These are phyloP conservation scores for Pseudevernia furfuracea DNA, from an alignment of 495 filamentous ascomycete genomes.

Conservation along the genomic window DNA sequence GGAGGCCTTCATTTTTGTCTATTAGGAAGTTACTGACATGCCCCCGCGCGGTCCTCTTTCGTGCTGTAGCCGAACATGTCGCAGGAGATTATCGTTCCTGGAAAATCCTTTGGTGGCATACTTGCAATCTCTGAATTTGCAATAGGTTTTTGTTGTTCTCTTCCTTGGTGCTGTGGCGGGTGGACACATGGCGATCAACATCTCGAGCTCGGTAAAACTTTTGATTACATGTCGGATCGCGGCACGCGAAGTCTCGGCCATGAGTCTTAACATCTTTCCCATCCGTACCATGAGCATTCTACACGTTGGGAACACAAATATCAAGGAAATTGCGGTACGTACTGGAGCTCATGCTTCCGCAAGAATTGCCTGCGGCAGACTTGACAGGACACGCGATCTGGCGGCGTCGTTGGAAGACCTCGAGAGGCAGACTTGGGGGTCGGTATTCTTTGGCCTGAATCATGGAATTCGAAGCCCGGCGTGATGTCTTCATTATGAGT, in stretches of 20 bases:
- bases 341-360: conserved; percentile 6
- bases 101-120: conserved; percentile 1
- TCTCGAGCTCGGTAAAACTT: conserved; percentile 8
- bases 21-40: too few species aligned
- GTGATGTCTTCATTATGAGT: neutral
- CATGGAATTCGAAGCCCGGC: neutral
- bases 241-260: conserved; percentile 4
- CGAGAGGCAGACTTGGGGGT: neutral
- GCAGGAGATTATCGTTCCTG: conserved; percentile 9
- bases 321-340: too few species aligned
- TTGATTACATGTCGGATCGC: neutral
- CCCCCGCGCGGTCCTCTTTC: neutral
- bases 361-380: conserved; percentile 2
- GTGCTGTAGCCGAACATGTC: conserved; percentile 5
- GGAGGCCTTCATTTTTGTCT: too few species aligned
- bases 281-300: too few species aligned
- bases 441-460: neutral
- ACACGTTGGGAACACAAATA: too few species aligned
- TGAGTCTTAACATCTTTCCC: conserved; percentile 16
- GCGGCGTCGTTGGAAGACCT: neutral
- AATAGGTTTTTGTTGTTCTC: neutral
- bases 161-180: neutral
- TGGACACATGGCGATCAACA: conserved; percentile 2
- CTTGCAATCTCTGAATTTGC: neutral
- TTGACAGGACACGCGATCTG: neutral